Conservation (phyloP, 2,329 filamentous ascomycete genomes). For the Beauveria scarabaeidicola region DNA sequence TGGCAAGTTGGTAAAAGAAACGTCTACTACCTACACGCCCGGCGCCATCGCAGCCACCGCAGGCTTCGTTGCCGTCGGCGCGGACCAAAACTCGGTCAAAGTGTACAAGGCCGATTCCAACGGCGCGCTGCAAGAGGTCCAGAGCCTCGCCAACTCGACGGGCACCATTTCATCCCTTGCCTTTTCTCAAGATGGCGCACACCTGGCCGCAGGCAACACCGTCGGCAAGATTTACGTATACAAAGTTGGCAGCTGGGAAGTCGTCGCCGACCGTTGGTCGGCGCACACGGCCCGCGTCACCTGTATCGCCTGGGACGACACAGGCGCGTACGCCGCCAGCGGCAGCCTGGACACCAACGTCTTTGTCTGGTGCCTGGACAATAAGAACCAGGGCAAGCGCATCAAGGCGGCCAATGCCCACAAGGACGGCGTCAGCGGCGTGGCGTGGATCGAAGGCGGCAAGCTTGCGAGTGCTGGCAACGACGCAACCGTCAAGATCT, state of each 20-base stretch:
- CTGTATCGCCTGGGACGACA: conserved; percentile 64
- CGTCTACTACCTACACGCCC: conserved; percentile 55
- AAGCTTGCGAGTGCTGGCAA: conserved; percentile 74
- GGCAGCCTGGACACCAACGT: conserved; percentile 87
- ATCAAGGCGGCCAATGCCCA: conserved; percentile 83
- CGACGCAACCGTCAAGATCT: conserved; percentile 87
- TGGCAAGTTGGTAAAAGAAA: conserved; percentile 50
- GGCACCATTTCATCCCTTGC: conserved; percentile 69
- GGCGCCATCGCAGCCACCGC: conserved; percentile 64
- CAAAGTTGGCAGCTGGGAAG: conserved; percentile 48
- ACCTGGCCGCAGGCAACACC: conserved; percentile 74
- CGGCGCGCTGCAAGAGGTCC: conserved; percentile 43
- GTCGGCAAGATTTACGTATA: conserved; percentile 85
- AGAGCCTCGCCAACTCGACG: conserved; percentile 58
- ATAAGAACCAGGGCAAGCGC: conserved; percentile 70
- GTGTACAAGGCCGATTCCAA: conserved; percentile 56
- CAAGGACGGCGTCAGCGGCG: conserved; percentile 88
- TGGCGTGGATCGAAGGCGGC: conserved; percentile 65
- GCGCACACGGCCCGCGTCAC: conserved; percentile 52
- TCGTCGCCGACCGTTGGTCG: conserved; percentile 69
- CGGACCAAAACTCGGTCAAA: conserved; percentile 62
- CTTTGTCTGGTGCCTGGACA: conserved; percentile 79
- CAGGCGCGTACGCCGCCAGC: conserved; percentile 70
- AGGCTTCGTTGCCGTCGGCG: conserved; percentile 65
- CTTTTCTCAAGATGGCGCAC: conserved; percentile 69